Base-by-base conservation (phyloP, 768 basidiomycete genomes). In the Antrodiella citrinella region DNA sequence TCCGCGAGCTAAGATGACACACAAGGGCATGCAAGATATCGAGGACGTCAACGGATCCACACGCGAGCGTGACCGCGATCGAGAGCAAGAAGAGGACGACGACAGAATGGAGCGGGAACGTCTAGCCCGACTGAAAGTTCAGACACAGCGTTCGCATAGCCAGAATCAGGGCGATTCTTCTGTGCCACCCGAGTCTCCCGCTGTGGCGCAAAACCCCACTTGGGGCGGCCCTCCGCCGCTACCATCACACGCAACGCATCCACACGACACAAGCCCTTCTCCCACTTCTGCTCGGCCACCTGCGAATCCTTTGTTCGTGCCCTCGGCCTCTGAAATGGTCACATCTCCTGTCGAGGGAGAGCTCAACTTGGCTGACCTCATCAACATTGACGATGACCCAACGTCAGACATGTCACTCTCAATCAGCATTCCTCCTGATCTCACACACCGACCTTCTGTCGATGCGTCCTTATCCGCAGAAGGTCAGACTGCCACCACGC, bases 1-100 rank as follows among this genome's bases (percentile, higher is more conserved):
- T 20, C 72, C 76, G 26, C 75, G 79, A 26, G 87, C 91, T 26
- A 94, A 93, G 66, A 86, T 91, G 53, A 95, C 91, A 22, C 91
- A 93, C 72, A 95, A 95, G 68, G 91, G 91, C 47, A 68, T 93
- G 54, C 84, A 93, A 72, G 85, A 91, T 59, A 91, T 95, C 60
- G 91, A 95, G 65, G 83, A 82, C 64, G 67, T 84, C 49, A 78
- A 80, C 57, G 84, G 81, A 12, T 54, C 51, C 1, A 53, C 48
- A 50, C 65, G 74, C 19, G 86, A 87, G 58, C 71, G 73, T 43
- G 77, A 81, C 57, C 73, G 73, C 46, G 78, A 80, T 59, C 75
- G 72, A 22, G 81, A 84, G 62, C 81, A 58, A 26, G 55, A 83
- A 53, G 82, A 84, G 40, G 67, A 68, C 46, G 65, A 68, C 51